Evolutionary conservation across 2,329 filamentous ascomycete genomes (phyloP), one percentile per base, ranked within the genome.

Genomic region (Diaporthe caulivora): DNA sequence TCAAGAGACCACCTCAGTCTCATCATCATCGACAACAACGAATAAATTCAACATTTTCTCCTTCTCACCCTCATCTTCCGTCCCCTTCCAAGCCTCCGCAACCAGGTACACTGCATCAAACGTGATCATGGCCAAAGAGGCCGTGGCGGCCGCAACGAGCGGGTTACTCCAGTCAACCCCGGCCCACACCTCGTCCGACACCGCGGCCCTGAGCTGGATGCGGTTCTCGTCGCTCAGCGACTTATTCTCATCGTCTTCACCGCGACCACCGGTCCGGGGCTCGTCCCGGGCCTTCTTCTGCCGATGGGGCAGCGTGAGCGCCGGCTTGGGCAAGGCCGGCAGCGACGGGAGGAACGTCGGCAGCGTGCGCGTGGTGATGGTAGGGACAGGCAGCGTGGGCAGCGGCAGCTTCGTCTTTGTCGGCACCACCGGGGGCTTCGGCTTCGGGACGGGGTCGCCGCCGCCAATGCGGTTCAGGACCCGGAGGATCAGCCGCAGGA

Each of bases 381-480:
- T 47, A 9, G 54, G 71, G 11, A 21, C 26, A 13, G 44, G 49
- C 3, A 21, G 42, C n/a, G 49, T 53, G 9, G 40, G 58, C 1
- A 26, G 1, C 24, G n/a, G n/a, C 1, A 53, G 44, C 42, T 42
- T 18, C 44, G 44, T 42, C n/a, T 4, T 15, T 1, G 55, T 47
- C 11, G 44, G 17, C 47, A 26, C 37, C 47, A 26, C 37, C 24
- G 55, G 37, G 37, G 11, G 55, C n/a, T 21, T 29, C 8, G 55
- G 68, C n/a, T 21, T 13, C 24, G 47, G 26, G 8, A 24, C 26
- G 40, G 31, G 15, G 3, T 13, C 18, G 26, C 70, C 58, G 18
- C 70, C 70, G 3, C 18, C 42, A 7, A 72, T 2, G 24, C 54
- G 64, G n/a, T 70, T 26, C 26, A 72, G 31, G 42, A 72, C 26